Evolutionary conservation across 352 stramenopile species (phyloP), one percentile per base, ranked within the genome.

Genomic region (Thalassiosira allenii): DNA sequence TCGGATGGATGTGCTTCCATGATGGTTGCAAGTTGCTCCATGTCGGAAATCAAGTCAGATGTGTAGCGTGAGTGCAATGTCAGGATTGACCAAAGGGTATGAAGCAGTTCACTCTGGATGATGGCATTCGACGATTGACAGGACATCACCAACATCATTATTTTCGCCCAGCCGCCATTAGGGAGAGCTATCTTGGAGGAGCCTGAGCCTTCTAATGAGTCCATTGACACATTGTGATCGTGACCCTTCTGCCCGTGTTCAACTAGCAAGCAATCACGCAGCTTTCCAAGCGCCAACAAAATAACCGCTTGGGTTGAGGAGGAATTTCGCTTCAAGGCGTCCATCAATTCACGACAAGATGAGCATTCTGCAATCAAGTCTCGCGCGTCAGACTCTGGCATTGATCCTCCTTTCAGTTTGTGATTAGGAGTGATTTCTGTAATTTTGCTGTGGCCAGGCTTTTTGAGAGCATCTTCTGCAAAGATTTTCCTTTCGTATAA

Each of bases 1-100:
- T 57, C 66, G 20, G 65, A 41, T 12, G 44, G 43, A 59, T 84
- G 68, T 17, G 14, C 49, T 71, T 79, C 43, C 76, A 84, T 84
- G 2, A 41, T 58, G 20, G 29, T 54, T 17, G 79, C 57, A 0
- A 84, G 59, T 33, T 75, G 29, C 44, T 75, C 57, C 40, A 76
- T 66, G 64, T 65, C 68, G 23, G 61, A 71, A n/a, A n/a, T 65
- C 9, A 83, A 47, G 33, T 84, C 61, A 30, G 44, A 73, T 5
- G 58, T 40, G 47, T 72, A 72, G 23, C 49, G 44, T 2, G 56
- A 37, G 32, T 59, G 40, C 1, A 70, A n/a, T 34, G 61, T 59
- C 33, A 69, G 23, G 23, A 84, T 79, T 22, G 47, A 23, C 76
- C 76, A 79, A 25, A 79, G 20, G 14, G 68, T 84, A 9, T 41